Base-by-base conservation (phyloP, 1,139 yeast genomes). In the Trichomonascaceae sp. region DNA sequence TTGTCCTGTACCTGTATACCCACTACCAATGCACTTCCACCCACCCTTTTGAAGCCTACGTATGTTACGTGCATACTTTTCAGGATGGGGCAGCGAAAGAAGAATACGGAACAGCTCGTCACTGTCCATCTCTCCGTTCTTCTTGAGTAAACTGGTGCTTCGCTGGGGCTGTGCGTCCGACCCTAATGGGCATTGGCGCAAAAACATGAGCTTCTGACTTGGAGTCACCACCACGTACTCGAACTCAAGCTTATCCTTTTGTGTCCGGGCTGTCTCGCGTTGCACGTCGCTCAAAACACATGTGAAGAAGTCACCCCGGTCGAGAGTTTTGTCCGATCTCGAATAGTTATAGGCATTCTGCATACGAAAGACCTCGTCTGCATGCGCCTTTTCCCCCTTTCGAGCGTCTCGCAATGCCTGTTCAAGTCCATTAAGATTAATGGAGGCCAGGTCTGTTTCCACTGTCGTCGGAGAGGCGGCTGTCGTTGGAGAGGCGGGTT, bases 301-400 rank as follows among this genome's bases (percentile, higher is more conserved):
- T 9, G 72, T 62, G 52, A 74, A 74, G 44, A 72, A 73, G 42
- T 69, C 69, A 3, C 59, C 54, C 16, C 59, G 45, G 23, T 59
- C 69, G 16, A 73, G 44, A 0, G 71, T 54, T 23, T 68, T 53
- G 5, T 70, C 62, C 28, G 59, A 56, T 28, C 48, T 56, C 33
- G 69, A 60, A 71, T 75, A 71, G 35, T 72, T 77, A 44, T 57
- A 71, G 1, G 79, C 76, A 32, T 65, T 63, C 26, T 61, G 49
- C 35, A 67, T 69, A 30, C 74, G 61, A 45, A 69, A 69, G 32
- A 59, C 48, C 27, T 60, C 62, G 37, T 69, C 71, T 22, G 64
- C 66, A 13, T 58, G 60, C 15, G 46, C 35, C 17, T 63, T 63
- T 31, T 55, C 59, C 23, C 60, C 57, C 16, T 52, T 51, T 37